Evolutionary conservation across 768 basidiomycete species (phyloP).

Genomic region (Mrakia hoshinonis): DNA sequence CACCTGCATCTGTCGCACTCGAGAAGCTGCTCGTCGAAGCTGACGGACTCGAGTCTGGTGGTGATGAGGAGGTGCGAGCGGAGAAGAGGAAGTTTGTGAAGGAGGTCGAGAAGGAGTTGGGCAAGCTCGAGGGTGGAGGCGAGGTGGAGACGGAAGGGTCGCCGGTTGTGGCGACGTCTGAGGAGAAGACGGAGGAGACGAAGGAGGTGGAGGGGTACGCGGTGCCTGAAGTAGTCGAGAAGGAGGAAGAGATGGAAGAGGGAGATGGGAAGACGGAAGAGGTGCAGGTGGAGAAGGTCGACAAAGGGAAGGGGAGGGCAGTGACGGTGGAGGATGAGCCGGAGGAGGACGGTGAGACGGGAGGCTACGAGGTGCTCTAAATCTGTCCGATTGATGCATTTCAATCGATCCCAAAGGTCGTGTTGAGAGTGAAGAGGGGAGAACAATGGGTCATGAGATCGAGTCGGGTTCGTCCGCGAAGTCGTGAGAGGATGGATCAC

Average conservation of each 20-base stretch:
- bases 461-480: no score
- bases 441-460: no score
- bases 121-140: background rate
- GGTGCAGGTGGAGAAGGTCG: background rate
- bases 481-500: no score
- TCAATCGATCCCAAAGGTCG: background rate
- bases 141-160: background rate
- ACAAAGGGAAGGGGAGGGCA: background rate
- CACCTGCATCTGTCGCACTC: background rate
- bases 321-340: slow-evolving; percentile 4
- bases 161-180: no score
- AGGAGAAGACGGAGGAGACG: no score
- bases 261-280: background rate
- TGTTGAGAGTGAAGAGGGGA: no score
- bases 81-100: background rate
- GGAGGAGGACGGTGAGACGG: background rate
- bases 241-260: background rate
- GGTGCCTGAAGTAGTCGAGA: background rate
- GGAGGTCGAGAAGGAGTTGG: background rate
- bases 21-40: background rate
- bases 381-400: background rate
- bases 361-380: background rate
- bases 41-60: background rate
- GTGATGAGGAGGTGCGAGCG: background rate
- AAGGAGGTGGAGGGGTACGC: background rate